Percentiles rank a stretch among this genome's conserved stretches.
Conservation (phyloP, 2,329 filamentous ascomycete species). For the Phialemonium atrogriseum region DNA sequence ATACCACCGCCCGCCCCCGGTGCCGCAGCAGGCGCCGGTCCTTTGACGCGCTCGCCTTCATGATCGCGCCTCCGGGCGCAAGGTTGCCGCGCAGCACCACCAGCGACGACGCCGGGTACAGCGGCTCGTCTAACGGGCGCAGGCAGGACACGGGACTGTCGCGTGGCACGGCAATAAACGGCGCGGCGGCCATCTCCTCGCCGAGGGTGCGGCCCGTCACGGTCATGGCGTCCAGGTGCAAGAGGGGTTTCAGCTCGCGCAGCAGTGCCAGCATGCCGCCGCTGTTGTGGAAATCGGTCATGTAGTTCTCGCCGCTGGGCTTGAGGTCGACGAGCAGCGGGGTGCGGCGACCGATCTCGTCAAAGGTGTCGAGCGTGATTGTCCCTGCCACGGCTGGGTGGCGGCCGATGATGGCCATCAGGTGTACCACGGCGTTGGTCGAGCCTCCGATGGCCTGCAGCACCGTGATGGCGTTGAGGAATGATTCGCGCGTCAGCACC, state of each 20-base stretch:
- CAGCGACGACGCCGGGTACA: conserved; percentile 71
- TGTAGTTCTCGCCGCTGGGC: conserved; percentile 79
- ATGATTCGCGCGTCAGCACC: conserved; percentile 64
- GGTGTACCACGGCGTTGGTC: conserved; percentile 77
- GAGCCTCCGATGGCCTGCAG: conserved; percentile 80
- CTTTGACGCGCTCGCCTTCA: conserved; percentile 83
- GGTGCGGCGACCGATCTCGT: conserved; percentile 67
- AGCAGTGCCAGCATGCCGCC: conserved; percentile 79
- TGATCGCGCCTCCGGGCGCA: conserved; percentile 73
- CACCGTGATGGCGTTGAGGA: conserved; percentile 80
- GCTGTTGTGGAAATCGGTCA: conserved; percentile 84
- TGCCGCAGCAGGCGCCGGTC: conserved; percentile 50
- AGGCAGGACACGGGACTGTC: conserved; percentile 39
- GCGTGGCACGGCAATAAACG: conserved; percentile 42
- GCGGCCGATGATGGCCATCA: conserved; percentile 77
- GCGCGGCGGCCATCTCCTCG: conserved; percentile 65
- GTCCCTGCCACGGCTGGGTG: conserved; percentile 53
- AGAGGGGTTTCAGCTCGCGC: conserved; percentile 65
- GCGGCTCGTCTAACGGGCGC: conserved; percentile 52
- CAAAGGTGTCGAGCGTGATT: conserved; percentile 70
- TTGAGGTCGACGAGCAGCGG: conserved; percentile 79
- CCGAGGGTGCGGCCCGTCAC: conserved; percentile 79
- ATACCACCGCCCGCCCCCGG: conserved; percentile 47
- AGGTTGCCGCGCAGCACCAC: conserved; percentile 79
- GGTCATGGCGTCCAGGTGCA: conserved; percentile 70